Base-by-base conservation (phyloP, 345 rosid genomes). In the Eucalyptus regnans region DNA sequence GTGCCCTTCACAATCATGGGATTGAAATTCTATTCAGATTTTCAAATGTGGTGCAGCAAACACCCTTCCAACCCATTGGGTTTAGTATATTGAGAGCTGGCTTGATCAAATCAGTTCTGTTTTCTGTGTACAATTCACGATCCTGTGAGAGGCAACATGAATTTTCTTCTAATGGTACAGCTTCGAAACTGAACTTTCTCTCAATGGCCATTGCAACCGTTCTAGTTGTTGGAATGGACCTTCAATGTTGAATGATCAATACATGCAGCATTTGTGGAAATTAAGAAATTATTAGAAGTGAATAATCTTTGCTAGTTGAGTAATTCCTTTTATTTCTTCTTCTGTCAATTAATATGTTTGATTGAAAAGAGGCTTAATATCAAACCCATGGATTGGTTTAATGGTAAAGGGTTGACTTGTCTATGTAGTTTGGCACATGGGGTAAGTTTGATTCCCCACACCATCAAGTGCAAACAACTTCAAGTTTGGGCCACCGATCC, bases 71-170 rank as follows among this genome's bases (percentile, higher is more conserved):
- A 62, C 94, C 93, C 56, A 76, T 93, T 52, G 94, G 94, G 20
- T 92, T 93, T 89, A 89, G 91, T 89, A 90, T 92, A 71, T 89
- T 93, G 91, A 90, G 87, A 89, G 94, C 94, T 86, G 94, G 93
- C 52, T 50, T 93, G 89, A 90, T 90, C 83, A 93, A 92, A 88
- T 93, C 94, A 46, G 90, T 93, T 88, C 88, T 93, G 44, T 91
- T 92, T 51, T 93, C 92, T 49, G 91, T 92, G n/a, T 91, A 86
- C 87, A 88, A 93, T 25, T 92, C 94, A 86, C 89, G 56, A 87
- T 89, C 91, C 80, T 58, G 18, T 46, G 86, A 89, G 86, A 86
- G 86, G 87, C 88, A 88, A 43, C 91, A 89, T 50, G 90, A 87
- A 43, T 88, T 87, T 88, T 90, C 91, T 87, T 90, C 92, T 89